These are phyloP conservation scores for Fraxinus sp. DNA, from an alignment of 305 asterid genomes.

Conservation along the genomic window DNA sequence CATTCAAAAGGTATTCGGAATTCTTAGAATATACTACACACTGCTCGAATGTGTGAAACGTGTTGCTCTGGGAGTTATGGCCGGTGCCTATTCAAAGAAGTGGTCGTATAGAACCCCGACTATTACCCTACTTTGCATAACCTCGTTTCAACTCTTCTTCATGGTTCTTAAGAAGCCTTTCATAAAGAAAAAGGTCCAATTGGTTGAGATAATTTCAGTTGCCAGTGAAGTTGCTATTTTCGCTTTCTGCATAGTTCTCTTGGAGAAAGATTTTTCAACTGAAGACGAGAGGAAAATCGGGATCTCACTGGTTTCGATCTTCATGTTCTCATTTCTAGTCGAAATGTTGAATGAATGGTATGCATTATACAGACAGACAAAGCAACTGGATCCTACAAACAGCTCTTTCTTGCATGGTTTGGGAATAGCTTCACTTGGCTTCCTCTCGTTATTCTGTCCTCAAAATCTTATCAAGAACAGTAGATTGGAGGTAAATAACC, in stretches of 20 bases:
- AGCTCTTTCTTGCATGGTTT: slow-evolving; percentile 62
- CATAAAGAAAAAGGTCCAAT: slow-evolving; percentile 76
- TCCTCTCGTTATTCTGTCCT: slow-evolving; percentile 55
- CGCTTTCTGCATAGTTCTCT: slow-evolving; percentile 46
- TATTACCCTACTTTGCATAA: slow-evolving; percentile 48
- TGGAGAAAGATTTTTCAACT: slow-evolving; percentile 44
- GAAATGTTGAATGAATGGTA: slow-evolving; percentile 62
- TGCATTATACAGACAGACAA: slow-evolving; percentile 58
- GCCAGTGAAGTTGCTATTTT: slow-evolving; percentile 56
- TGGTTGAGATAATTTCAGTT: slow-evolving; percentile 80
- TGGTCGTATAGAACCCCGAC: slow-evolving; percentile 60
- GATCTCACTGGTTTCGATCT: slow-evolving; percentile 55
- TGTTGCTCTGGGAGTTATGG: slow-evolving; percentile 57
- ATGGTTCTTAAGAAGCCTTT: slow-evolving; percentile 91
- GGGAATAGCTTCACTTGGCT: slow-evolving; percentile 54
- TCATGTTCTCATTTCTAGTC: slow-evolving; percentile 44
- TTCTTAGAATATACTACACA: slow-evolving; percentile 83
- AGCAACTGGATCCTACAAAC: slow-evolving; percentile 54
- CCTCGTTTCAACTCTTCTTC: slow-evolving; percentile 85
- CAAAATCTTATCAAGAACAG: slow-evolving; percentile 36
- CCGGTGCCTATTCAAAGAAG: slow-evolving; percentile 57
- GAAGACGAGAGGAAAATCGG: slow-evolving; percentile 53
- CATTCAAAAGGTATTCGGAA: slow-evolving; percentile 78
- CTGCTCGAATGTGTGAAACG: slow-evolving; percentile 60
- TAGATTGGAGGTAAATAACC: slow-evolving; percentile 43